A percentile compares a stretch with the other conserved stretches of the same genome.
Evolutionary conservation across 2,329 filamentous ascomycete genomes (phyloP).

Genomic region (Calonectria crousiana): DNA sequence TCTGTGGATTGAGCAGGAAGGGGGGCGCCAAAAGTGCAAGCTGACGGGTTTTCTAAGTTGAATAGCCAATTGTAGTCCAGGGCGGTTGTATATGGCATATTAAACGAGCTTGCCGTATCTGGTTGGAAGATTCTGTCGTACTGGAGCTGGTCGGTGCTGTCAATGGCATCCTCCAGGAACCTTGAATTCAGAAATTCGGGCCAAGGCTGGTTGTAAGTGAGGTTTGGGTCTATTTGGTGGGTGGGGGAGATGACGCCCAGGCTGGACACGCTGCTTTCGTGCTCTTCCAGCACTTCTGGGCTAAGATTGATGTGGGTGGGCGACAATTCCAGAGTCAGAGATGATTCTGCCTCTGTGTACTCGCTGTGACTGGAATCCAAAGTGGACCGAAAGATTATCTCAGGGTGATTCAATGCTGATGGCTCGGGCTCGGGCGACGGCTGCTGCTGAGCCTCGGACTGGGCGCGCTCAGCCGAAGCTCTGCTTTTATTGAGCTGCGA

Average conservation of each 20-base stretch:
- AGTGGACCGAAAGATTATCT: not conserved
- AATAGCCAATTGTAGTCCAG: slow-evolving; percentile 74
- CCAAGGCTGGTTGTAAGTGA: slow-evolving; percentile 27
- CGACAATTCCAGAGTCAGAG: not conserved
- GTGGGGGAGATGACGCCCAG: not conserved
- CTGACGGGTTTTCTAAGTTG: slow-evolving; percentile 53
- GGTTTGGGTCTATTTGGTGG: slow-evolving; percentile 4
- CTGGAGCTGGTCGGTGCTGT: slow-evolving; percentile 30
- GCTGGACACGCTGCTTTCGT: not conserved
- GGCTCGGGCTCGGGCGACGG: slow-evolving; percentile 21
- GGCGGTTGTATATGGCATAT: slow-evolving; percentile 74
- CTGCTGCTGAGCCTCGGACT: slow-evolving; percentile 20
- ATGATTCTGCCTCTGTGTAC: not conserved
- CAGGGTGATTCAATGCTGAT: not conserved
- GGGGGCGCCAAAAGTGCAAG: not conserved
- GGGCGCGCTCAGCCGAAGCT: slow-evolving; percentile 20
- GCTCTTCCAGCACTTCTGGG: not conserved
- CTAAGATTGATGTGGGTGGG: not conserved
- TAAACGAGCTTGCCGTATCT: slow-evolving; percentile 74
- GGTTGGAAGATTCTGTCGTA: slow-evolving; percentile 70
- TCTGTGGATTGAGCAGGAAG: slow-evolving; percentile 6
- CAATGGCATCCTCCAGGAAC: slow-evolving; percentile 16
- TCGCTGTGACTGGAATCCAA: not conserved
- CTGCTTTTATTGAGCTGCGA: slow-evolving; percentile 18
- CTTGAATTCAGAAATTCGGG: slow-evolving; percentile 25